Evolutionary conservation across 345 rosid species (phyloP), one percentile per base, ranked within the genome.

Genomic region (Eucalyptus cloeziana): DNA sequence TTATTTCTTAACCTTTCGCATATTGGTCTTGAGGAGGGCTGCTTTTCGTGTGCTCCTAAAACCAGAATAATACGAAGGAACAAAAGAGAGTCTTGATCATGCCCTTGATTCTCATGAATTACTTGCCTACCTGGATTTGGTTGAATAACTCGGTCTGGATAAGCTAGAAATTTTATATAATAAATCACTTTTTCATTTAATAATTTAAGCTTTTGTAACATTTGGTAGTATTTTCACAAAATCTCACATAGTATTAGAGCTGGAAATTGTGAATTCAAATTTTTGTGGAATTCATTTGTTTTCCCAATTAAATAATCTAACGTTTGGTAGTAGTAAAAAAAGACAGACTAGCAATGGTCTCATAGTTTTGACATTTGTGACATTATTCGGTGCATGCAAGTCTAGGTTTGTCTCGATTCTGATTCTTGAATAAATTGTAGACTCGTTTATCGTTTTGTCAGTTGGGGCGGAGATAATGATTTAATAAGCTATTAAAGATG

Each of bases 181-280:
- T 56, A 24, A 56, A 56, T 1, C 13, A 56, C 3, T 24, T 10
- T 22, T 4, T 56, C 1, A 56, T 56, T 9, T 56, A 22, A 56
- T 24, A 24, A 56, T 22, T 56, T 56, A 56, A 56, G 30, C 3
- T 56, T 56, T 24, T 56, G 3, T 9, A 56, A 56, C 0, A 0
- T 6, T 56, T 56, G 30, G 0, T 56, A 8, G 1, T 24, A 22
- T 4, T 56, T 24, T 56, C 8, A 22, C 1, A 56, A 56, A 24
- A 56, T 56, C 1, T 56, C 6, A 24, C 0, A 56, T 56, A 24
- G 0, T 56, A 56, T 24, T 0, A 0, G 1, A 56, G 0, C 0
- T 4, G 0, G 1, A 56, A 1, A 2, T 4, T 56, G 1, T 22
- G 30, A 56, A 25, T 56, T 56, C 6, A 25, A 56, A 56, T 56